Evolutionary conservation across 257 asterid species (phyloP).

Genomic region (Rehmannia glutinosa): DNA sequence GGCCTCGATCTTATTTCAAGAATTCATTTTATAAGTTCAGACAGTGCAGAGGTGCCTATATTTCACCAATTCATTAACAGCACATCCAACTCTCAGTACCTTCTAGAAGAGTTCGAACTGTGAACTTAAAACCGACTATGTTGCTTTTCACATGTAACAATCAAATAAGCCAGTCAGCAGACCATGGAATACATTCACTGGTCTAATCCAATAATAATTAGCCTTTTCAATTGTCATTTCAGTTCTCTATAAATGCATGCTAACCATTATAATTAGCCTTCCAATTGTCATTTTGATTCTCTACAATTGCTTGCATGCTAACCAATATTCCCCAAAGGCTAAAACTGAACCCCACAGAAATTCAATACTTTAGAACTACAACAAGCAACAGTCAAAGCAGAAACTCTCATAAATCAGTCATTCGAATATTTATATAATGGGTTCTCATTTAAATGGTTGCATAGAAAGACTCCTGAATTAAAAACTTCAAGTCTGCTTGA

Average conservation of each 20-base stretch:
- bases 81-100: slow-evolving; percentile 1
- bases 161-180: neutral
- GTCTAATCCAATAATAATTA: too few species aligned
- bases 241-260: too few species aligned
- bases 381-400: neutral
- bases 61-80: neutral
- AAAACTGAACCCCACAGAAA: neutral
- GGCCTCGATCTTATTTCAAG: neutral
- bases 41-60: neutral
- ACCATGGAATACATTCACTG: neutral
- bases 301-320: neutral
- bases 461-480: too few species aligned
- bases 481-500: neutral
- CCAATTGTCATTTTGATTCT: neutral
- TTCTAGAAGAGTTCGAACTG: neutral
- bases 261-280: neutral
- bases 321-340: neutral
- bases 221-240: too few species aligned
- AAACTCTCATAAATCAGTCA: neutral
- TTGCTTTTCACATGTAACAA: neutral
- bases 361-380: neutral
- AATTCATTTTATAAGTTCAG: neutral
- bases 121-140: neutral
- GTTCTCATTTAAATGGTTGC: too few species aligned
- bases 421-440: too few species aligned